Conservation (phyloP, 2,329 filamentous ascomycete genomes). For the Calonectria multiphialidica region DNA sequence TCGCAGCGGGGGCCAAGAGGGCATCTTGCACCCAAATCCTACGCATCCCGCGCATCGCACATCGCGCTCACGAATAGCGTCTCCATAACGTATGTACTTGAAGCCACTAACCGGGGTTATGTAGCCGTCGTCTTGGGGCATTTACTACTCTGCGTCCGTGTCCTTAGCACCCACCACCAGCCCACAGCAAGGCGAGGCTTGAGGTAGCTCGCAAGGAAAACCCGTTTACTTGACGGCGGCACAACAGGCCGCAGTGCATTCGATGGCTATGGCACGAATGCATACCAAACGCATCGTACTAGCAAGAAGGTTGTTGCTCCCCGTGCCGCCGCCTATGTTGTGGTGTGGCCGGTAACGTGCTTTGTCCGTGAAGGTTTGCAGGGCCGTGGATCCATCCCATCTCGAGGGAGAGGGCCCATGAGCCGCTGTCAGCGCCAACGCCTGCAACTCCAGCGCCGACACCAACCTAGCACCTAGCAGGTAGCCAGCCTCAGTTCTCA, state of each 20-base stretch:
- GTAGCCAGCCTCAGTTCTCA: constrained; percentile 23
- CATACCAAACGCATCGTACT: constrained; percentile 7
- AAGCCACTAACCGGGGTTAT: constrained; percentile 19
- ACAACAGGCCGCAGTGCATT: neutral
- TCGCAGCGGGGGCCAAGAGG: neutral
- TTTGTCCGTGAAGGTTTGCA: constrained; percentile 16
- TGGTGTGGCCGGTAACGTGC: constrained; percentile 11
- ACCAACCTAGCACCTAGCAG: constrained; percentile 6
- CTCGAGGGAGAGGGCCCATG: constrained; percentile 6
- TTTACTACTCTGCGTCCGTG: constrained; percentile 14
- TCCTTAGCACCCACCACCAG: constrained; percentile 1
- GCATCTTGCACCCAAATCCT: neutral
- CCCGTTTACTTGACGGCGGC: neutral
- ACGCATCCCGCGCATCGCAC: constrained; percentile 1
- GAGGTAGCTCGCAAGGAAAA: neutral
- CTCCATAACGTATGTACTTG: neutral
- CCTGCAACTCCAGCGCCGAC: constrained; percentile 6
- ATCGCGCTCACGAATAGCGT: neutral
- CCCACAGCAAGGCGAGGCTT: neutral
- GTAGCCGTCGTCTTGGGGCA: constrained; percentile 30
- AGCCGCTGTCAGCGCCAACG: constrained; percentile 23
- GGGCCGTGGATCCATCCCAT: constrained; percentile 12
- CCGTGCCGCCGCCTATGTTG: constrained; percentile 2
- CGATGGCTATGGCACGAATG: neutral
- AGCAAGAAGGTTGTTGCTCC: constrained; percentile 1